Evolutionary conservation across 2,329 filamentous ascomycete species (phyloP).

Genomic region (Colletotrichum nymphaeae): DNA sequence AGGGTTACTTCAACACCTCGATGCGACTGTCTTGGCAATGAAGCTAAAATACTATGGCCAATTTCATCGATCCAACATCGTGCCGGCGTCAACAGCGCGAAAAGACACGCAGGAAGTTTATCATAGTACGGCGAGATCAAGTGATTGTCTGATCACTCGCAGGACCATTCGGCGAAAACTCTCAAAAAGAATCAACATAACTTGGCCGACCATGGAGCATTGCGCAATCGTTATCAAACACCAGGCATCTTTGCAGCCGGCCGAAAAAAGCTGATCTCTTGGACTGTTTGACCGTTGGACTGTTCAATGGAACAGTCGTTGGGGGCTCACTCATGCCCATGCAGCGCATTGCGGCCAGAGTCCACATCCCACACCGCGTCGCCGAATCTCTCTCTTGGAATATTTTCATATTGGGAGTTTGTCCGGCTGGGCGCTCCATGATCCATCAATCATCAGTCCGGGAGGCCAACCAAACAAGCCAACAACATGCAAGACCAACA

Average conservation of each 20-base stretch:
- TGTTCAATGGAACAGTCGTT: neutral
- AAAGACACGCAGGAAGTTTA: neutral
- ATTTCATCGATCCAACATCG: neutral
- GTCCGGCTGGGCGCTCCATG: slow-evolving; percentile 17
- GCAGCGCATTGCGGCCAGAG: neutral
- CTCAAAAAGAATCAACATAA: neutral
- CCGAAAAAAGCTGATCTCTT: neutral
- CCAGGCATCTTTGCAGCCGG: slow-evolving; percentile 11
- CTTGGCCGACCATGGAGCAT: neutral
- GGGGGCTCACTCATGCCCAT: neutral
- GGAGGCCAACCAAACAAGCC: neutral
- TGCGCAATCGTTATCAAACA: slow-evolving; percentile 7
- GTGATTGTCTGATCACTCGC: neutral
- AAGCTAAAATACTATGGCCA: neutral
- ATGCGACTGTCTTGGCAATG: neutral
- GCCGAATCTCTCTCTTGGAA: neutral
- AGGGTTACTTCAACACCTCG: slow-evolving; percentile 6
- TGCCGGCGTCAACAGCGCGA: neutral
- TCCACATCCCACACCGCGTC: neutral
- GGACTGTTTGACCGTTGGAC: neutral
- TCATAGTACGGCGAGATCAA: neutral
- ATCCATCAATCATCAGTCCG: slow-evolving; percentile 10
- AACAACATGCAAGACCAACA: neutral
- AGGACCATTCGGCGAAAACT: neutral
- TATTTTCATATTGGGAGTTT: neutral